Conservation (phyloP, 106 monocot species). For the Apostasia ramifera region DNA sequence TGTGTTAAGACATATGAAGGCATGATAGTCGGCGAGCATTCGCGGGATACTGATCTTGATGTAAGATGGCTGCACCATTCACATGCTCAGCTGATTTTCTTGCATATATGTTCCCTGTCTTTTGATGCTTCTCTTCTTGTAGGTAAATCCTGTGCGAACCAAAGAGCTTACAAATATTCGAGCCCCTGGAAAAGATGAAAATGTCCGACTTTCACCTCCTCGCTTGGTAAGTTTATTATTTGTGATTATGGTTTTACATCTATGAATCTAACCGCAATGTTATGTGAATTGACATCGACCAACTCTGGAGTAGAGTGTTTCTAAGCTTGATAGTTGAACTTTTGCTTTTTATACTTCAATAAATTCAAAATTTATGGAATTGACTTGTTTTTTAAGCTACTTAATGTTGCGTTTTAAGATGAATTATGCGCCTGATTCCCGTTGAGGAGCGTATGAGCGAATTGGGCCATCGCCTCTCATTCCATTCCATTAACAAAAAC, state of each 20-base stretch:
- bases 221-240: conserved; percentile 58
- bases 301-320: not conserved
- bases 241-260: not conserved
- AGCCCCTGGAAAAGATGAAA: conserved; percentile 94
- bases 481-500: no score
- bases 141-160: conserved; percentile 95
- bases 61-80: conserved; percentile 31
- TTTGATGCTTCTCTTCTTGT: not conserved
- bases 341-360: no score
- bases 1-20: conserved; percentile 80
- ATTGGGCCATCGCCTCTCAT: no score
- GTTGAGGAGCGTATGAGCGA: no score
- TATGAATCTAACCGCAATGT: not conserved
- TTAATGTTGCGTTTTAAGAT: no score
- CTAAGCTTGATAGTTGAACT: no score
- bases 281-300: not conserved
- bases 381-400: no score
- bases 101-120: not conserved
- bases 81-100: not conserved
- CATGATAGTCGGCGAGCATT: conserved; percentile 98
- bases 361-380: no score
- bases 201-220: conserved; percentile 83
- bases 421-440: no score
- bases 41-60: conserved; percentile 92
- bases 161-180: conserved; percentile 94